phyloP scores from a whole-genome alignment of 139 green algal species.

The Edaphochlamys debaryana region DNA sequence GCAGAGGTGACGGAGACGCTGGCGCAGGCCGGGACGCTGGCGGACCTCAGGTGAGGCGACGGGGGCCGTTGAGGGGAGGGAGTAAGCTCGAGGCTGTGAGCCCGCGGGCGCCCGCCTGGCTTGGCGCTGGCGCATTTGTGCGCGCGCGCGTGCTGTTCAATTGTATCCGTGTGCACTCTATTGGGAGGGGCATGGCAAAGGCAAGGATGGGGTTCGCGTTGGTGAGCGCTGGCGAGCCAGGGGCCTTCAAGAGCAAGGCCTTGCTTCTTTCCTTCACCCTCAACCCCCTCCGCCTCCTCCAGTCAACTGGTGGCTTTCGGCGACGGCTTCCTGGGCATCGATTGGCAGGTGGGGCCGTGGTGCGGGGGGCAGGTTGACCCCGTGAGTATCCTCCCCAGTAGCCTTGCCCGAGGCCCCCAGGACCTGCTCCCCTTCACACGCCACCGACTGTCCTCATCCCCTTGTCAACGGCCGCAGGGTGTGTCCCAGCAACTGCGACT shows the following conservation, averaged over 20 bases:
- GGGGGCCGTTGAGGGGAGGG: background rate
- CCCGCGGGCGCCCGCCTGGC: background rate
- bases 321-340: background rate
- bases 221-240: too few species aligned
- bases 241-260: too few species aligned
- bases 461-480: background rate
- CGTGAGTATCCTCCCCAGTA: too few species aligned
- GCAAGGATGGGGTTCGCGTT: too few species aligned
- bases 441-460: too few species aligned
- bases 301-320: slow-evolving; percentile 1
- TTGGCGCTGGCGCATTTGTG: too few species aligned
- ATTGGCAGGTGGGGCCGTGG: background rate
- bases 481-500: background rate
- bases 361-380: background rate
- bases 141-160: too few species aligned
- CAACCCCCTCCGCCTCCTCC: background rate
- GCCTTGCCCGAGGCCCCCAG: too few species aligned
- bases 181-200: too few species aligned
- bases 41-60: slow-evolving; percentile 2
- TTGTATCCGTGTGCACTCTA: too few species aligned
- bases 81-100: background rate
- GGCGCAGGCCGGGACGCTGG: background rate
- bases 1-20: background rate
- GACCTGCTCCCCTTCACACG: too few species aligned
- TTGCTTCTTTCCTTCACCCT: background rate